phyloP scores from a whole-genome alignment of 345 rosid genomes.

The Ceriops tagal region DNA sequence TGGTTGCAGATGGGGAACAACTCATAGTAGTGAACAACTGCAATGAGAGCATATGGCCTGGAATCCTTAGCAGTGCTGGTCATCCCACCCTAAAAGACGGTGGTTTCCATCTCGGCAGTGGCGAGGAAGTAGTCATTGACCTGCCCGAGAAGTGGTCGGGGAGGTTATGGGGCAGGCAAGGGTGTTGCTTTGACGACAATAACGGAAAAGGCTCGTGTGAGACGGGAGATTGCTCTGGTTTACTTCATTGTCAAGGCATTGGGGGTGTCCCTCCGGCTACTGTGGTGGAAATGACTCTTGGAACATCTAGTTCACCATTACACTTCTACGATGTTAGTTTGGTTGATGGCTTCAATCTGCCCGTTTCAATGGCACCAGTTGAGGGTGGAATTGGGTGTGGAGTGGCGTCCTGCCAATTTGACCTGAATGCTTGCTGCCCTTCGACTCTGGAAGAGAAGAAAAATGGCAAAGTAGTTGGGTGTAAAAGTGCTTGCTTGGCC shows the following conservation, averaged over 20 bases:
- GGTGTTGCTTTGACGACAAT: conserved; percentile 51
- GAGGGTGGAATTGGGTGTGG: conserved; percentile 92
- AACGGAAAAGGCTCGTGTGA: conserved; percentile 67
- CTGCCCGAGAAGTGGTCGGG: conserved; percentile 82
- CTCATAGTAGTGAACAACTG: conserved; percentile 83
- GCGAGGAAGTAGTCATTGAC: conserved; percentile 63
- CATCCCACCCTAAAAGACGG: conserved; percentile 55
- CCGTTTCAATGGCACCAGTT: conserved; percentile 79
- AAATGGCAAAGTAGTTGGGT: conserved; percentile 62
- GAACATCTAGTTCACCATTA: conserved; percentile 56
- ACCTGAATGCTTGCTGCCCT: conserved; percentile 81
- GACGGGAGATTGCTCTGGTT: conserved; percentile 64
- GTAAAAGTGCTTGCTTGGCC: conserved; percentile 95
- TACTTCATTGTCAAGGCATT: conserved; percentile 55
- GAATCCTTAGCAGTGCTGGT: conserved; percentile 66
- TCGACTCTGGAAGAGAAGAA: conserved; percentile 73
- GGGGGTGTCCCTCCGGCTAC: conserved; percentile 82
- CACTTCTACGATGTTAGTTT: conserved; percentile 96
- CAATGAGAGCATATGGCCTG: conserved; percentile 80
- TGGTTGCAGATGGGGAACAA: conserved; percentile 54
- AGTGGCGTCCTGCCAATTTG: conserved; percentile 74
- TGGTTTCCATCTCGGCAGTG: conserved; percentile 62
- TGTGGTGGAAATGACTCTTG: conserved; percentile 85
- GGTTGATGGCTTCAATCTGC: conserved; percentile 88
- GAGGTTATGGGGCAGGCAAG: conserved; percentile 80